Evolutionary conservation across 352 stramenopile species (phyloP).

Genomic region (Plasmopara viticola): DNA sequence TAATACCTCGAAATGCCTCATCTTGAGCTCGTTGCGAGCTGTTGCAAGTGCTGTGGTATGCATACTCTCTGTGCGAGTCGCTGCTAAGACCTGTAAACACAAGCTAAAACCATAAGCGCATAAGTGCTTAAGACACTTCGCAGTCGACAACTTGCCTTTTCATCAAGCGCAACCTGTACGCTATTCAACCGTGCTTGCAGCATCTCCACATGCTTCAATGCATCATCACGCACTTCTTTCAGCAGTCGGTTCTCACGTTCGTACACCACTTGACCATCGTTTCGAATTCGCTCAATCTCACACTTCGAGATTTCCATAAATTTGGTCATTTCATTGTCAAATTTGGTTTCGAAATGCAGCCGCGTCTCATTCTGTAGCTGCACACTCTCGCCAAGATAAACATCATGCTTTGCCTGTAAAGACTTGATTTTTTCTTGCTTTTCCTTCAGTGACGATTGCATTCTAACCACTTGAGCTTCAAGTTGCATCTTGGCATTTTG

Average conservation of each 20-base stretch:
- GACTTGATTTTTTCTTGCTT: conserved; percentile 34
- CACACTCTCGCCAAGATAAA: conserved; percentile 27
- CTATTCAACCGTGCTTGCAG: conserved; percentile 42
- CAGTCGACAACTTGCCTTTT: conserved; percentile 28
- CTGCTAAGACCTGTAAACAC: conserved; percentile 36
- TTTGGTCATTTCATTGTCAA: conserved; percentile 56
- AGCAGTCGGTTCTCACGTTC: conserved; percentile 71
- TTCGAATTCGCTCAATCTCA: conserved; percentile 65
- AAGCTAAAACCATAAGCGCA: neutral
- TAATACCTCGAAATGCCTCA: conserved; percentile 69
- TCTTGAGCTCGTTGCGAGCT: conserved; percentile 63
- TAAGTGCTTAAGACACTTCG: neutral
- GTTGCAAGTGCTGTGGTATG: conserved; percentile 44
- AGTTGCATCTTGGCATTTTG: conserved; percentile 47
- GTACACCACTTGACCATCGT: conserved; percentile 53
- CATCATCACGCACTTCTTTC: conserved; percentile 53
- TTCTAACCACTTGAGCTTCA: conserved; percentile 38
- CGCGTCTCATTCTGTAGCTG: conserved; percentile 55
- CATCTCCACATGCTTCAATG: conserved; percentile 53
- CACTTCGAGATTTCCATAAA: conserved; percentile 65
- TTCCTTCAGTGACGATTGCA: conserved; percentile 34
- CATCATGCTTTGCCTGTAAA: conserved; percentile 35
- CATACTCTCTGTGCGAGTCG: conserved; percentile 43
- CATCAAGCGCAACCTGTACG: conserved; percentile 41
- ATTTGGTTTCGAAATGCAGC: conserved; percentile 57